Evolutionary conservation across 495 filamentous ascomycete genomes (phyloP).

Genomic region (Geopyxis carbonaria): DNA sequence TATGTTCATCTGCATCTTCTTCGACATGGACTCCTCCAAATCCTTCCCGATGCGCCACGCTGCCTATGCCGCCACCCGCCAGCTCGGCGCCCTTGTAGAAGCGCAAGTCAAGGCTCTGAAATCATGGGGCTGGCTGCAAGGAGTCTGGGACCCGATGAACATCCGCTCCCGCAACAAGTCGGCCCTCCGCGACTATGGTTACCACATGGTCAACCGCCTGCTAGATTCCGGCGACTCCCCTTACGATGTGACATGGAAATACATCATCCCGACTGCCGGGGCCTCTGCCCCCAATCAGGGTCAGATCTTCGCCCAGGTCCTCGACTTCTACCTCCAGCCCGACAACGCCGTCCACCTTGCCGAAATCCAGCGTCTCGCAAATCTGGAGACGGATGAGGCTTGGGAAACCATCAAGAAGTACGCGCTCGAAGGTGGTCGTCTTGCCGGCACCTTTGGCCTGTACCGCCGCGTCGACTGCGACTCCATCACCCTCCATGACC

Average conservation of each 20-base stretch:
- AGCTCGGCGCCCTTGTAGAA: slow-evolving; percentile 45
- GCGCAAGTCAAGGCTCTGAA: slow-evolving; percentile 46
- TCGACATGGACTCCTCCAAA: slow-evolving; percentile 33
- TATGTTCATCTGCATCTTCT: slow-evolving; percentile 41
- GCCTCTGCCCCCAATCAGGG: slow-evolving; percentile 53
- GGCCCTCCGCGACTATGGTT: slow-evolving; percentile 48
- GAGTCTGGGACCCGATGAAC: slow-evolving; percentile 21
- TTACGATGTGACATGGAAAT: slow-evolving; percentile 56
- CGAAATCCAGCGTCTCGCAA: slow-evolving; percentile 32
- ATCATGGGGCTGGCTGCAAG: slow-evolving; percentile 34
- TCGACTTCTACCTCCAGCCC: slow-evolving; percentile 53
- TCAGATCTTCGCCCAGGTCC: slow-evolving; percentile 56
- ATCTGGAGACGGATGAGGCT: slow-evolving; percentile 12
- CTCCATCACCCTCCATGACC: slow-evolving; percentile 10
- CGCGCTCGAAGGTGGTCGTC: slow-evolving; percentile 36
- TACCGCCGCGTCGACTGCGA: slow-evolving; percentile 20
- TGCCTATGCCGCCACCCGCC: slow-evolving; percentile 41
- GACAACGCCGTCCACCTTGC: slow-evolving; percentile 33
- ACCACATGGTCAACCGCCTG: slow-evolving; percentile 49
- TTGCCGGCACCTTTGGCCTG: slow-evolving; percentile 29
- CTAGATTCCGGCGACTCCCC: slow-evolving; percentile 45
- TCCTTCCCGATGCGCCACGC: slow-evolving; percentile 43
- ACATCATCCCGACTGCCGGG: slow-evolving; percentile 46
- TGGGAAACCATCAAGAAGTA: slow-evolving; percentile 27
- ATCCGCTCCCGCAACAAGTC: slow-evolving; percentile 31